These are phyloP conservation scores for Selaginella tamariscina DNA, from an alignment of 75 land plant genomes.

Conservation along the genomic window DNA sequence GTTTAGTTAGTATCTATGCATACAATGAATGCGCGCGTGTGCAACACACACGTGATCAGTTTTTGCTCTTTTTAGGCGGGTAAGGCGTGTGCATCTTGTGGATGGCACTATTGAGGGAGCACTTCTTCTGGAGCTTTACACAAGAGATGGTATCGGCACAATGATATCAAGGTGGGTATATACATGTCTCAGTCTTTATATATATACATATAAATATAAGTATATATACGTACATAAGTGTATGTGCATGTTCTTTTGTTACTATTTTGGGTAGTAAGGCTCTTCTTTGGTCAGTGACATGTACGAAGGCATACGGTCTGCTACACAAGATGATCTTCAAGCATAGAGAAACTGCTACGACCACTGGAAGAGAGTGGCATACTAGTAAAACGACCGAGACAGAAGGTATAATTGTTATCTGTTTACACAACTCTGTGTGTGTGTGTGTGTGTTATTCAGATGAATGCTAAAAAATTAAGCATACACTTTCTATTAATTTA, in stretches of 20 bases:
- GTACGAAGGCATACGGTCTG: constrained; percentile 86
- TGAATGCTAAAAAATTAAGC: no score
- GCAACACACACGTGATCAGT: background rate
- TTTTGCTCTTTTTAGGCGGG: constrained; percentile 44
- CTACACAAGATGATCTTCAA: constrained; percentile 43
- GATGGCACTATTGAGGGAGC: constrained; percentile 80
- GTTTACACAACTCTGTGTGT: background rate
- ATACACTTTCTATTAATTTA: no score
- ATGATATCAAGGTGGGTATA: constrained; percentile 79
- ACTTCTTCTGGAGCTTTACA: constrained; percentile 66
- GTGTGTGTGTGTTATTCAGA: background rate
- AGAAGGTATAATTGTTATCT: constrained; percentile 40
- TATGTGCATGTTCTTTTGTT: background rate
- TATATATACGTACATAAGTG: background rate
- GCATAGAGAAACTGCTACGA: constrained; percentile 53
- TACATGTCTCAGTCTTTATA: background rate
- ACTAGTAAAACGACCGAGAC: constrained; percentile 50
- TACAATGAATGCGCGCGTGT: background rate
- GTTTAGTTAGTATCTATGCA: background rate
- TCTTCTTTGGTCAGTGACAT: constrained; percentile 47
- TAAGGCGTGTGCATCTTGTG: constrained; percentile 78
- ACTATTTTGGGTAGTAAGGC: background rate
- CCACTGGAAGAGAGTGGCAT: constrained; percentile 74
- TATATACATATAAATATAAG: no score
- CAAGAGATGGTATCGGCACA: constrained; percentile 96